Base-by-base conservation (phyloP, 2,329 filamentous ascomycete species). In the Epichloe gansuensis region DNA sequence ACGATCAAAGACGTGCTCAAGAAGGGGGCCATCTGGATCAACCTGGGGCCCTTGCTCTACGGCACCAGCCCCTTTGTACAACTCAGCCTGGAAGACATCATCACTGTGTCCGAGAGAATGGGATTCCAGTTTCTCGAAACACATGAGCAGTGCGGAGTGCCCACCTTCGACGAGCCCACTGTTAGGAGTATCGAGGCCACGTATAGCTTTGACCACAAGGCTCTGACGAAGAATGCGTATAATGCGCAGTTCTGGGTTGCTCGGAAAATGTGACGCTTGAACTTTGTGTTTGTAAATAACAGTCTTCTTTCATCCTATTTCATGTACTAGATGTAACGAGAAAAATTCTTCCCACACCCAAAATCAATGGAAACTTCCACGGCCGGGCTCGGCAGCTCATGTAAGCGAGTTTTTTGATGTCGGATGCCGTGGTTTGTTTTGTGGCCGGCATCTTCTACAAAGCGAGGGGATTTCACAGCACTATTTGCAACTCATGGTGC, bases 181-280 rank as follows among this genome's bases (percentile, higher is more conserved):
- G 67, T 76, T 0, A 63, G 74, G 49, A 68, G 73, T 5, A 71
- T 68, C 53, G 67, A 74, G 52, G 74, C 76, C 0, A 67, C 71
- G 13, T 81, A 81, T 59, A 73, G 72, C 1, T 77, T 76, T 53
- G 72, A 80, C 57, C 66, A 67, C 15, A 68, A 60, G 51, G 74
- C 74, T 0, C 58, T 81, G 60, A 75, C 69, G 0, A 72, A 66
- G 53, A 78, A 77, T 61, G 74, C 73, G 2, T 81, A 80, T 54
- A 64, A 70, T 50, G 76, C 75, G 25, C 76, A 80, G 59, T 73
- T 71, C 35, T 81, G 76, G 78, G 66, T 75, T 3, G 76, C 73
- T 2, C 58, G 54, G 38, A 54, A 51, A 35, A 23, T 41, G 12
- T 51, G 34, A 46, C 31, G 9, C 9, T 31, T 11, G 8, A 11